Evolutionary conservation across 2,329 filamentous ascomycete genomes (phyloP), one percentile per base, ranked within the genome.

Genomic region (Zasmidium citrigriseum): DNA sequence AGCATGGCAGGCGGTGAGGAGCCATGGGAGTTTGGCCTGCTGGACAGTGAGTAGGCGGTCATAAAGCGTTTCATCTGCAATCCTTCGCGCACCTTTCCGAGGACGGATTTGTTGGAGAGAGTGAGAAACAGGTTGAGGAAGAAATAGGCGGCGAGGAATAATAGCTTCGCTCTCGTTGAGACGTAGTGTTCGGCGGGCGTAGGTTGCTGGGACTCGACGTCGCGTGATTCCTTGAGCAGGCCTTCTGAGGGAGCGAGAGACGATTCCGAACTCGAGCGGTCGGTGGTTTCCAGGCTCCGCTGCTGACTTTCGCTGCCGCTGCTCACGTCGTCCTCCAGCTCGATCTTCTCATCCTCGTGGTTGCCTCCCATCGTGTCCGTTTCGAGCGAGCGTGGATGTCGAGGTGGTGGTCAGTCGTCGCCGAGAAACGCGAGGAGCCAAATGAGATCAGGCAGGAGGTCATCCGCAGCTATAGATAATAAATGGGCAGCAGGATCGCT

Each of bases 1-100:
- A 12, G 84, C 78, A 66, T 87, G 84, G 18, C 85, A 73, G 52
- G 81, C 80, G 1, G 84, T 87, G 38, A 87, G 72, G 18, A 87
- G 79, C 81, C 84, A 87, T 46, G 85, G 84, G 67, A 84, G 85
- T 47, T 78, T 74, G 63, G 86, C 85, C 80, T 86, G 52, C 2
- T 50, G 21, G 20, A 52, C n/a, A 34, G 50, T 62, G 23, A 62
- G 57, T 21, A 34, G 12, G 45, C 20, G 18, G 29, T n/a, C 34
- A 20, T 24, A 34, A 25, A 11, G 11, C 11, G 16, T 44, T 2
- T n/a, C 7, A n/a, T 46, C 23, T 20, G 24, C 9, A 18, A 22
- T n/a, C n/a, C n/a, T n/a, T n/a, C 21, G 20, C 51, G 45, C 38
- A 63, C 58, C 80, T 83, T 64, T 24, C 61, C 61, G 57, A 86